Evolutionary conservation across 805 yeast species (phyloP).

Genomic region (Teunomyces barrocoloradensis): DNA sequence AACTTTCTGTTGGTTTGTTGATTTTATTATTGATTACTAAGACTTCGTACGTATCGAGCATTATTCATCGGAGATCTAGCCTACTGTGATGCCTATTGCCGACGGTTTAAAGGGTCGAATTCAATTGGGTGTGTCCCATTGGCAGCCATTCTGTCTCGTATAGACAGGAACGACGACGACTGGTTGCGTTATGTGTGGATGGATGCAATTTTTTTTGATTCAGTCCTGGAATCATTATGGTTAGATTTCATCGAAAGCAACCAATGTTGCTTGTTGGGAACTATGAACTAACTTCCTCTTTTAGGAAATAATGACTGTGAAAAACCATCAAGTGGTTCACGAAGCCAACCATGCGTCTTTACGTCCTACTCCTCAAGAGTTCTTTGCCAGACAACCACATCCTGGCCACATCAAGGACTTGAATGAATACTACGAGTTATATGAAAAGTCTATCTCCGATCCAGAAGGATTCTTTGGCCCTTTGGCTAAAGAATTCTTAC

Average conservation of each 20-base stretch:
- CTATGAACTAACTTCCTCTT: background rate
- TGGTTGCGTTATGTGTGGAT: background rate
- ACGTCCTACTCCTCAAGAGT: constrained; percentile 53
- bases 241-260: background rate
- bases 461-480: constrained; percentile 82
- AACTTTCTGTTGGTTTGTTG: constrained; percentile 5
- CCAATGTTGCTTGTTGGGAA: background rate
- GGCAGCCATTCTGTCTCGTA: background rate
- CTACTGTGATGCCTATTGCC: background rate
- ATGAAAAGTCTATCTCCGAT: constrained; percentile 70
- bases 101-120: background rate
- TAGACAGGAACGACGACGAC: constrained; percentile 1
- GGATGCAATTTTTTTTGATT: background rate
- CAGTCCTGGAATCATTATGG: no score
- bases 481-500: constrained; percentile 65
- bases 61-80: background rate
- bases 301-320: constrained; percentile 22
- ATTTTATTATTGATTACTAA: constrained; percentile 1
- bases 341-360: constrained; percentile 54
- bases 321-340: constrained; percentile 50
- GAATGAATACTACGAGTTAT: constrained; percentile 67
- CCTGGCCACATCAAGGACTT: constrained; percentile 58
- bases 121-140: background rate
- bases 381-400: constrained; percentile 58
- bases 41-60: background rate